Base-by-base conservation (phyloP, 441 rosid species). In the Biscutella laevigata region DNA sequence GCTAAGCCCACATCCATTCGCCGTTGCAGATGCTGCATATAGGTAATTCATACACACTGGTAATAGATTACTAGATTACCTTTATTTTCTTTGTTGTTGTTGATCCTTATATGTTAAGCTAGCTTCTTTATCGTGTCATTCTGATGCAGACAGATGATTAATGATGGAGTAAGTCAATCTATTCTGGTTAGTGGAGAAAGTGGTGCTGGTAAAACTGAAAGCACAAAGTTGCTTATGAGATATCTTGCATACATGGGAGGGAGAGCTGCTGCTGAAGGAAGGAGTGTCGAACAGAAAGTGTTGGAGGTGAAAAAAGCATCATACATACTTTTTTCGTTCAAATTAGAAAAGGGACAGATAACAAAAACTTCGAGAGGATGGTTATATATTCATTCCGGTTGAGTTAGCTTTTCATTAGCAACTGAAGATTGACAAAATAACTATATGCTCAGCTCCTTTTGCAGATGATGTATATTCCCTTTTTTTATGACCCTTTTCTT, bases 201-300 rank as follows among this genome's bases (percentile, higher is more conserved):
- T 74, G 98, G 98, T 10, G 98, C 98, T 4, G 97, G 98, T 75
- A 92, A 92, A 77, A 88, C 98, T 0, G 97, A 92, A 76, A 92
- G 94, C 72, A 92, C 98, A 20, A 92, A 92, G 70, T 75, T 74
- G 77, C 94, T 92, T 9, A 88, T 92, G 97, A 85, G 82, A 9
- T 88, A 92, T 70, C 98, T 92, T 77, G 98, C 98, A 42, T 92
- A 82, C 71, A 88, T 92, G 98, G 98, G 98, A 58, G 98, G 98
- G 15, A 77, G 95, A 79, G 95, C 92, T 77, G 98, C 72, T 57
- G 57, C 82, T 32, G 98, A 92, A 66, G 98, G 94, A 57, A 82
- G 98, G 60, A 79, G 84, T 72, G 97, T 92, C 38, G 98, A 92
- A 68, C 97, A 92, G 82, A 78, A 92, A 82, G 98, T 92, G 36